These are phyloP conservation scores for Rhodotorula sp. DNA, from an alignment of 1,284 basidiomycete genomes.

Conservation along the genomic window DNA sequence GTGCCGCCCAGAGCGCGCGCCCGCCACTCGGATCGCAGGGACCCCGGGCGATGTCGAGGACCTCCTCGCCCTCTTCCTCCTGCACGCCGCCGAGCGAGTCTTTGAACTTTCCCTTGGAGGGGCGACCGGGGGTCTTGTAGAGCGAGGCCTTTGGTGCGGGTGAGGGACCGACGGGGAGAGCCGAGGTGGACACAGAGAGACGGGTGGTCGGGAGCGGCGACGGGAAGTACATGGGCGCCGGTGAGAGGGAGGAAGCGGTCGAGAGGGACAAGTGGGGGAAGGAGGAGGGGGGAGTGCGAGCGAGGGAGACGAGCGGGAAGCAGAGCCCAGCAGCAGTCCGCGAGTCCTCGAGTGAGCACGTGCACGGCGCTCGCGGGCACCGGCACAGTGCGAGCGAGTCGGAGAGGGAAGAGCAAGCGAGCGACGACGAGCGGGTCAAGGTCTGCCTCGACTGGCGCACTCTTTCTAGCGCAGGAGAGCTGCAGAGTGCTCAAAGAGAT, in stretches of 20 bases:
- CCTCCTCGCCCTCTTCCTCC: constrained; percentile 41
- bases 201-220: constrained; percentile 38
- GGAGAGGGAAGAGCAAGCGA: neutral
- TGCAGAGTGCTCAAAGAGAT: neutral
- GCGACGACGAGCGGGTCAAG: too few relatives aligned
- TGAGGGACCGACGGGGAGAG: constrained; percentile 29
- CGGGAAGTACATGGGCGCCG: constrained; percentile 34
- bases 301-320: neutral
- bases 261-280: neutral
- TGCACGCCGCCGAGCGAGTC: constrained; percentile 36
- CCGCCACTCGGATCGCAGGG: neutral
- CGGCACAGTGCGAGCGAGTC: neutral
- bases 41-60: constrained; percentile 27
- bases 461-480: neutral
- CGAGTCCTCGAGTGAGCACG: too few relatives aligned
- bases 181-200: constrained; percentile 32
- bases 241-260: too few relatives aligned
- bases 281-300: neutral
- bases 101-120: constrained; percentile 33
- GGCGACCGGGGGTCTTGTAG: constrained; percentile 32
- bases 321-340: too few relatives aligned
- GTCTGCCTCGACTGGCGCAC: neutral
- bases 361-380: too few relatives aligned
- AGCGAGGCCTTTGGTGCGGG: constrained; percentile 11
- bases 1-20: constrained; percentile 27